phyloP scores from a whole-genome alignment of 1,284 basidiomycete species.

The Ceraceosorus bombacis region DNA sequence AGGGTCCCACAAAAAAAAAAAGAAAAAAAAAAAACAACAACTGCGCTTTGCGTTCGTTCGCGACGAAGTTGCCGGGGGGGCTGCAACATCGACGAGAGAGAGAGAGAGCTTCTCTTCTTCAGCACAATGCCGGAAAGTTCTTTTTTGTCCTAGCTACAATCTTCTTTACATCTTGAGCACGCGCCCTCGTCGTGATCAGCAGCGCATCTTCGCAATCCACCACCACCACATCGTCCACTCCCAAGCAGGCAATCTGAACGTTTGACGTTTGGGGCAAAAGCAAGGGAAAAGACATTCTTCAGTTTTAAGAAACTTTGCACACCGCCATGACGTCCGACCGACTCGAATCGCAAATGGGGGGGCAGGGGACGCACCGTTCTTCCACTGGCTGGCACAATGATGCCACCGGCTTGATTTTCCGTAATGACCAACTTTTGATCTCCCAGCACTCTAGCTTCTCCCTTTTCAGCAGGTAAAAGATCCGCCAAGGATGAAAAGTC shows the following conservation, averaged over 20 bases:
- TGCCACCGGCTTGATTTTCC: slow-evolving; percentile 43
- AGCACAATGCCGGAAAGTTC: no score
- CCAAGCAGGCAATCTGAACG: slow-evolving; percentile 40
- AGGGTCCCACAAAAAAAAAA: no score
- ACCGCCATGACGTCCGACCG: neutral
- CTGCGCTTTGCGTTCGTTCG: no score
- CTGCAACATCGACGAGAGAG: no score
- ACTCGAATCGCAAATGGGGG: no score
- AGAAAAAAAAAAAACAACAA: no score
- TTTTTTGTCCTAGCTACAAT: slow-evolving; percentile 43
- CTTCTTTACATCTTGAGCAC: slow-evolving; percentile 48
- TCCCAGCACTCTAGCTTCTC: slow-evolving; percentile 46
- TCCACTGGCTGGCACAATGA: slow-evolving; percentile 27
- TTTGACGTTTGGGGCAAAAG: no score
- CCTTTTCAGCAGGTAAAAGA: slow-evolving; percentile 45
- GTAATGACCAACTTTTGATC: slow-evolving; percentile 40
- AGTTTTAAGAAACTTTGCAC: neutral
- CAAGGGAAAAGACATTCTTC: no score
- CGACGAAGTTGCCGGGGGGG: no score
- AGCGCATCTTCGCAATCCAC: slow-evolving; percentile 47
- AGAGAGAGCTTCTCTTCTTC: no score
- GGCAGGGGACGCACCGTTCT: slow-evolving; percentile 7
- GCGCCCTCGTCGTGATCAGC: slow-evolving; percentile 43
- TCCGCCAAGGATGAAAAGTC: slow-evolving; percentile 45
- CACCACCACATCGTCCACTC: slow-evolving; percentile 47